Evolutionary conservation across 768 basidiomycete genomes (phyloP), one percentile per base, ranked within the genome.

Genomic region (Boletus fagicola): DNA sequence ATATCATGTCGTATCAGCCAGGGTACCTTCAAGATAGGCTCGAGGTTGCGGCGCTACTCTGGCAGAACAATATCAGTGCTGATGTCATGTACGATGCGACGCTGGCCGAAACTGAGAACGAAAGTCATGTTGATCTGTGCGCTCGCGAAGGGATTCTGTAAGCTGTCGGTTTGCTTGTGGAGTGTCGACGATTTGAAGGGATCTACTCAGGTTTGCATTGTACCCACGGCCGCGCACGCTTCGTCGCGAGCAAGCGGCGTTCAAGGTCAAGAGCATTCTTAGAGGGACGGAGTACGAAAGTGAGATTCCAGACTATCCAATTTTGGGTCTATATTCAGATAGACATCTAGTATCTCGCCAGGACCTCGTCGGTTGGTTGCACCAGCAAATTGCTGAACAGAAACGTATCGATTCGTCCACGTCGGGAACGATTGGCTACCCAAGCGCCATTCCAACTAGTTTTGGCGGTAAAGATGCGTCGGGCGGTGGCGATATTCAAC

Each of bases 11-110:
- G 0, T 90, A 86, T 58, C 85, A 89, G 59, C 76, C 83, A 9
- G 91, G 92, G 11, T 80, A 85, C 65, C 74, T 94, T 36, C 83
- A 85, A 59, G 92, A 92, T 51, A 80, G 92, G 43, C 78, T 94
- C 18, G 89, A 93, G 63, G 81, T 92, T 2, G 88, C 84, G 13
- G 76, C 89, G 0, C 81, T 86, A 49, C 74, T 94, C 35, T 94
- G 92, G 92, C 80, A 84, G 64, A 78, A 92, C 63, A 84, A 83
- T 50, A 92, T 93, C 68, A 92, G 90, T 62, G 87, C 90, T 0
- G 92, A 94, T 71, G 75, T 94, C 53, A 91, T 93, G 88, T 94
- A 94, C 64, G 92, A 94, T 58, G 80, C 82, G 2, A 87, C 83
- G 13, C 67, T 92, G 40, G 75, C 77, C 6, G 85, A 86, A 53